Base-by-base conservation (phyloP, 108 stramenopile species). In the Pseudonitzschia delicatissima region DNA sequence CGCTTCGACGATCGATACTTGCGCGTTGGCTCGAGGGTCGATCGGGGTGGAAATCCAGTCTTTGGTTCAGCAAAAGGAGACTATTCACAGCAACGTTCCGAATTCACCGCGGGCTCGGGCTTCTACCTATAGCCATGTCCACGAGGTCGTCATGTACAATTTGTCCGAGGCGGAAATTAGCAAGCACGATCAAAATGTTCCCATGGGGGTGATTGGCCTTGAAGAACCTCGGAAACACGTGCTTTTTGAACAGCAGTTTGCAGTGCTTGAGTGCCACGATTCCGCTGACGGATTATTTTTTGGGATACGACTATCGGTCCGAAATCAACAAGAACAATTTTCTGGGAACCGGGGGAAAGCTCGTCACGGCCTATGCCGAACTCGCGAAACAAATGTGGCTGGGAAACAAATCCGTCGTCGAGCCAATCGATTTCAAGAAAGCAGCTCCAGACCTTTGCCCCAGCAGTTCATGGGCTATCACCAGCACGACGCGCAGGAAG, bases 401-500 rank as follows among this genome's bases (percentile, higher is more conserved):
- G 11, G 85, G 87, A 0, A 71, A 63, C 20, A 69, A 74, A 44
- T 60, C 69, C 1, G 62, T 71, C 18, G 75, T 73, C 13, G 57
- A 72, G 21, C 75, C 61, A 31, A 69, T 45, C 9, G 23, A 23
- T 69, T 94, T 97, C 73, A 96, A 97, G 62, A 36, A 59, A 18
- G n/a, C 81, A 84, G 17, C 57, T 97, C 7, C 72, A 66, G 27
- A 74, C 72, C 40, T 92, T 87, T 69, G 86, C 92, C 1, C 92
- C 97, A n/a, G 12, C 87, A 91, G 47, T 99, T 99, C 68, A 53
- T 64, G 9, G 98, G 97, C 2, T 81, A 80, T 69, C 82, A 84
- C 25, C 97, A 99, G 77, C 98, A 99, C 34, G 98, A 99, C 68
- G 74, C 90, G 5, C 95, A 95, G 68, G 98, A 99, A n/a, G 66